A percentile compares a stretch with the other conserved stretches of the same genome.
These are phyloP conservation scores for Gossypium schwendimanii DNA, from an alignment of 441 rosid genomes.

Conservation along the genomic window DNA sequence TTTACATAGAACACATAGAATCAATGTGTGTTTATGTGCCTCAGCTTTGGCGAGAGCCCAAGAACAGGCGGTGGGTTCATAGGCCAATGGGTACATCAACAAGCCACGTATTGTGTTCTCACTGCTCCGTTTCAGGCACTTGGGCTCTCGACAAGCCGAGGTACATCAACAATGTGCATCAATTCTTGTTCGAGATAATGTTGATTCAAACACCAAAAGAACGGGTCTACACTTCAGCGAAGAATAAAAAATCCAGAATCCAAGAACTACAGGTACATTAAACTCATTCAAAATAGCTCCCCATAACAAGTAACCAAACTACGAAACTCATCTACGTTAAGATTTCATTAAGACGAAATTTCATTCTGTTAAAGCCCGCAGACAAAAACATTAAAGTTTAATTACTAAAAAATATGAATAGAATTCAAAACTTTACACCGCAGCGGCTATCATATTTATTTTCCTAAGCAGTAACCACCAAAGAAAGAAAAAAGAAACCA, in stretches of 20 bases:
- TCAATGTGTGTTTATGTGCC: background rate
- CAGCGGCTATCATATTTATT: background rate
- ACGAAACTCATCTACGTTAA: too few species aligned
- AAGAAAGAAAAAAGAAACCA: background rate
- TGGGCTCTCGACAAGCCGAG: too few species aligned
- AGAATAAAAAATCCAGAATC: background rate
- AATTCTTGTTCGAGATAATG: background rate
- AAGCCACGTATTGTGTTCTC: too few species aligned
- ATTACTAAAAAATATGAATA: background rate
- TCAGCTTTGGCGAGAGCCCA: background rate
- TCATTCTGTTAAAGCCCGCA: background rate
- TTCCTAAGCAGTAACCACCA: background rate
- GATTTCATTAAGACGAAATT: background rate
- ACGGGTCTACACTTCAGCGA: background rate
- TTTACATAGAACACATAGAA: background rate
- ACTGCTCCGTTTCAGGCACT: too few species aligned
- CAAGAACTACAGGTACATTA: background rate
- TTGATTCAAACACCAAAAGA: conserved; percentile 3
- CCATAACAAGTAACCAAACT: too few species aligned
- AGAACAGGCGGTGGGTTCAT: too few species aligned
- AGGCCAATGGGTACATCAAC: too few species aligned
- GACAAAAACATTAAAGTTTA: background rate
- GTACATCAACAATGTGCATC: background rate
- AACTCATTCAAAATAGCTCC: too few species aligned
- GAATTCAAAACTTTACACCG: background rate